Percentiles rank a stretch among this genome's conserved stretches.
These are phyloP conservation scores for Macaranga tanarius DNA, from an alignment of 441 rosid species.

Conservation along the genomic window DNA sequence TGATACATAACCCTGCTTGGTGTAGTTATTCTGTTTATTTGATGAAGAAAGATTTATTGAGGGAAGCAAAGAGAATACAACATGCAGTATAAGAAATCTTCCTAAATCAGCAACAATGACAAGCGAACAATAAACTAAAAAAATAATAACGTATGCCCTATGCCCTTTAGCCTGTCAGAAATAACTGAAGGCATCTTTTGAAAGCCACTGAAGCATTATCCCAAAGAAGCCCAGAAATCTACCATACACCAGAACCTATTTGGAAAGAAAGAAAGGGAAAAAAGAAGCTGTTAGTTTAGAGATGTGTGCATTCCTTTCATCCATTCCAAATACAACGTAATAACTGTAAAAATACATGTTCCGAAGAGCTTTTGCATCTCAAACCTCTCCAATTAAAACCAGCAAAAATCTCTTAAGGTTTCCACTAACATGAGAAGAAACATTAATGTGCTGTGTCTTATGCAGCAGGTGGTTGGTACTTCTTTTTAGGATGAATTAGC, in stretches of 20 bases:
- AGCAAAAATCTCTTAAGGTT: background rate
- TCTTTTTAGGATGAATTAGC: background rate
- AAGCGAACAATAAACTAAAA: background rate
- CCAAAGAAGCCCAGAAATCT: background rate
- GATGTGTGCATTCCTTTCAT: too few relatives aligned
- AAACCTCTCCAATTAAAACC: background rate
- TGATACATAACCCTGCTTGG: slow-evolving; percentile 1
- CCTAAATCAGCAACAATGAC: background rate
- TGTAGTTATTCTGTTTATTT: background rate
- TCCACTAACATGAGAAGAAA: too few relatives aligned
- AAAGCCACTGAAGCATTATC: background rate
- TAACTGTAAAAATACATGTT: too few relatives aligned
- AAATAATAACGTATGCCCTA: background rate
- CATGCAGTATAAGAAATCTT: too few relatives aligned
- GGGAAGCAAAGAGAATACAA: background rate
- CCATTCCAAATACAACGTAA: too few relatives aligned
- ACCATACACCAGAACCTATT: background rate
- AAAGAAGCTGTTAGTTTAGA: too few relatives aligned
- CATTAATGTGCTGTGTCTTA: too few relatives aligned
- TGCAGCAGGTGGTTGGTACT: background rate
- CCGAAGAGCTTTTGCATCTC: background rate
- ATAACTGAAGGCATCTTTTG: background rate
- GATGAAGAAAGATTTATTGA: background rate
- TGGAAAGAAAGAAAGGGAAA: too few relatives aligned
- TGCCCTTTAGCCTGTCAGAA: background rate